Evolutionary conservation across 2,329 filamentous ascomycete species (phyloP).

Genomic region (Fonsecaea pedrosoi): DNA sequence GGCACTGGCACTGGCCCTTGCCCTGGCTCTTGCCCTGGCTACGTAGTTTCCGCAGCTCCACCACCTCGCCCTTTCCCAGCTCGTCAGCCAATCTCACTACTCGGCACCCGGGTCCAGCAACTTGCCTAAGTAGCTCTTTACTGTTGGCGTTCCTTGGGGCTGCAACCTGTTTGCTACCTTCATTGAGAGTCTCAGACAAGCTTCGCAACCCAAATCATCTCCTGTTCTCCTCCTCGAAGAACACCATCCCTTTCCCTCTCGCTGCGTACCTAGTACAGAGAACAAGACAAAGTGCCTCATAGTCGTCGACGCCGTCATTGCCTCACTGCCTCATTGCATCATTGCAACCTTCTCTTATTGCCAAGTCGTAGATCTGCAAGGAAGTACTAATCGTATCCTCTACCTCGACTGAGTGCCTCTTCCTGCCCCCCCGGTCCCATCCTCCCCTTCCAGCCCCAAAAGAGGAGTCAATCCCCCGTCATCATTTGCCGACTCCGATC

Average conservation of each 20-base stretch:
- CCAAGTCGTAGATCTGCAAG: conserved; percentile 7
- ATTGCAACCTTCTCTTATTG: neutral
- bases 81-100: neutral
- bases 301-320: neutral
- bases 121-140: neutral
- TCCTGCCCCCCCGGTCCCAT: conserved; percentile 6
- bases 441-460: conserved; percentile 2
- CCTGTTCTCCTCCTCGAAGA: no score
- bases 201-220: no score
- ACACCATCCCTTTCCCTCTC: neutral
- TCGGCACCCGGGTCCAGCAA: neutral
- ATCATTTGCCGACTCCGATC: conserved; percentile 17
- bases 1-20: neutral
- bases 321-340: neutral
- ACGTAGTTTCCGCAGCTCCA: neutral
- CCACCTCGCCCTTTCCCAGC: neutral
- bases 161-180: neutral
- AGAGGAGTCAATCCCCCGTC: neutral
- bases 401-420: neutral
- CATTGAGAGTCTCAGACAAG: neutral
- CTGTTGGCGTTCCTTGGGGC: neutral
- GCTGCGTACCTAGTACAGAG: neutral
- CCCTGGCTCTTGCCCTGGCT: neutral
- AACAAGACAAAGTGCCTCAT: neutral
- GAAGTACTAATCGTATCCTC: neutral